Base-by-base conservation (phyloP, 495 filamentous ascomycete species). In the Extremus antarcticus region DNA sequence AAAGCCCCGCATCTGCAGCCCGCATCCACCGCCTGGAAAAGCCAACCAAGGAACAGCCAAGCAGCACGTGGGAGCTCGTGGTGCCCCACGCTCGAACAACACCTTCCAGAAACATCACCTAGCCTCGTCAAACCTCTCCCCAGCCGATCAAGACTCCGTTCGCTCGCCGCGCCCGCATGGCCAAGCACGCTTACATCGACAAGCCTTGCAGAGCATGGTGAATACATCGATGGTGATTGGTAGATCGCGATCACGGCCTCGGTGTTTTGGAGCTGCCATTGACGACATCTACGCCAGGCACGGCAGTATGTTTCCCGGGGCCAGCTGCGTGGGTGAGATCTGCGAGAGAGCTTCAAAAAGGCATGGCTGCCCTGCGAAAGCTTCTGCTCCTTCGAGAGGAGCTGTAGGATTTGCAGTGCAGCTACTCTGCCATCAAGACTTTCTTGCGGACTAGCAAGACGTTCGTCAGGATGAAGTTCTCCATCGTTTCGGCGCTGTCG, bases 161-260 rank as follows among this genome's bases (percentile, higher is more conserved):
- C n/a, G n/a, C n/a, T n/a, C 29, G 29, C 29, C 29, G 29, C 29
- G 13, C 13, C n/a, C n/a, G n/a, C n/a, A n/a, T n/a, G n/a, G n/a
- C 20, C 22, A 3, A 25, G 22, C 19, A 24, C 2, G 19, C 3
- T 50, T 20, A 40, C 39, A 23, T 10, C 23, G 16, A 22, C 8
- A 45, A 45, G 43, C 43, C 8, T 7, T 78, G 11, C 47, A 54
- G 3, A 73, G 70, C 8, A 63, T 68, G 1, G 39, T 0, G 68
- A 68, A 47, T 50, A 71, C 9, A 62, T 80, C 4, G 60, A 68
- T 22, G 66, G 73, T 15, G 78, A 45, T 17, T 17, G 43, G 43
- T 45, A 45, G 16, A 22, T n/a, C n/a, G 43, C 43, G 7, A 45
- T 17, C 17, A n/a, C 4, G 20, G 7, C n/a, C 16, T 17, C 20